Evolutionary conservation across 371 early-diverging fungal species (phyloP).

Genomic region (Mortierella sp.): DNA sequence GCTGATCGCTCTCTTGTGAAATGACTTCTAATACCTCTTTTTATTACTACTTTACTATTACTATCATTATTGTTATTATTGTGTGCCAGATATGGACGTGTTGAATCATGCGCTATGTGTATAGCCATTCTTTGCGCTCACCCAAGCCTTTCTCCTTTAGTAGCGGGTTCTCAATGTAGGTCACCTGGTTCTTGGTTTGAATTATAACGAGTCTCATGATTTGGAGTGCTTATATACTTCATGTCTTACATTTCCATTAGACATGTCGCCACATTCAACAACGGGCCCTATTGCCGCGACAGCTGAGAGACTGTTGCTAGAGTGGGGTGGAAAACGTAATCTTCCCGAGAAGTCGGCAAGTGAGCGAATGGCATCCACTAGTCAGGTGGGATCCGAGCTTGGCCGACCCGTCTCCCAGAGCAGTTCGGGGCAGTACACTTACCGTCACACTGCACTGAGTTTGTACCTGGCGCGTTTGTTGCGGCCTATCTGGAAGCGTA

Average conservation of each 20-base stretch:
- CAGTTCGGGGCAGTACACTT: constrained; percentile 68
- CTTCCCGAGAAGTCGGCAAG: constrained; percentile 23
- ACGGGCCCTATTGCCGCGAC: constrained; percentile 35
- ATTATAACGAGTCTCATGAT: not conserved
- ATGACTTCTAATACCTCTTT: not conserved
- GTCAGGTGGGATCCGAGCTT: constrained; percentile 59
- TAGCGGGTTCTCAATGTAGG: constrained; percentile 50
- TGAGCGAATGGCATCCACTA: constrained; percentile 29
- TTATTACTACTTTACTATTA: not conserved
- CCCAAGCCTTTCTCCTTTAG: constrained; percentile 35
- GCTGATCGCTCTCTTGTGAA: constrained; percentile 63
- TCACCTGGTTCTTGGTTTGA: not conserved
- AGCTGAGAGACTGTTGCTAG: constrained; percentile 68
- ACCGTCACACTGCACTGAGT: constrained; percentile 83
- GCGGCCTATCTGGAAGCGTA: constrained; percentile 77
- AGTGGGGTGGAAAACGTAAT: constrained; percentile 74
- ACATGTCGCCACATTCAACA: constrained; percentile 24
- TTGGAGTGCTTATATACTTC: not conserved
- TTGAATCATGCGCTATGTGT: constrained; percentile 55
- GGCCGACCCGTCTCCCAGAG: constrained; percentile 65
- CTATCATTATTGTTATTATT: not conserved
- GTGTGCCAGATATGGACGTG: constrained; percentile 34
- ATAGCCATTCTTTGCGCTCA: constrained; percentile 49
- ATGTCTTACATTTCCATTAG: not conserved
- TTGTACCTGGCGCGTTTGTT: constrained; percentile 80